Evolutionary conservation across 805 yeast genomes (phyloP), one percentile per base, ranked within the genome.

Genomic region (Kazachstania bromeliacearum): DNA sequence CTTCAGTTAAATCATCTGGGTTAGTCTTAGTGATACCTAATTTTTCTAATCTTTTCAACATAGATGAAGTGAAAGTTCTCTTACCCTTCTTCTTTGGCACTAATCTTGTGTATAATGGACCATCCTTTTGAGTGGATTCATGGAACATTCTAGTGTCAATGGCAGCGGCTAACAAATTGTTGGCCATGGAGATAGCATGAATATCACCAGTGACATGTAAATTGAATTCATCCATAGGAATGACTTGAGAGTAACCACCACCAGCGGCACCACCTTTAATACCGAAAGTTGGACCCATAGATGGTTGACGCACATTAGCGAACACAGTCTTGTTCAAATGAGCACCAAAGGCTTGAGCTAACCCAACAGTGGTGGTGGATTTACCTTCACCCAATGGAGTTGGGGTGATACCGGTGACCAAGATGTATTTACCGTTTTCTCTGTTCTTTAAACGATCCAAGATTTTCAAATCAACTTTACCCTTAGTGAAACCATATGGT

Each of bases 231-330:
- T 89, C 97, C 96, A 89, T 89, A 35, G 97, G 97, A 51, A 89
- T 88, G 31, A 89, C 96, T 64, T 89, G 97, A 2, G 96, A 73
- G 62, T 87, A 89, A 33, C 97, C 97, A 57, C 97, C 97, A 50
- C 97, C 97, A 15, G 97, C 97, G 40, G 97, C 97, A 62, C 97
- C 97, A 55, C 97, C 97, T 66, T 89, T 89, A 52, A 89, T 87
- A 60, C 97, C 97, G 53, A 89, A 89, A 15, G 97, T 89, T 36
- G 97, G 97, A 28, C 97, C 97, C 96, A 88, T 85, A 8, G 94
- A 82, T 22, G 97, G 97, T 61, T 89, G 97, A 60, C 97, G 81
- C 34, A 89, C 96, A 53, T 85, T 87, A 37, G 97, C 97, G 59
- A 88, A 77, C 26, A 94, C 79, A 40, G 79, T 79, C 59, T 75